Evolutionary conservation across 179 eudicot genomes (phyloP).

Genomic region (Beta corolliflora): DNA sequence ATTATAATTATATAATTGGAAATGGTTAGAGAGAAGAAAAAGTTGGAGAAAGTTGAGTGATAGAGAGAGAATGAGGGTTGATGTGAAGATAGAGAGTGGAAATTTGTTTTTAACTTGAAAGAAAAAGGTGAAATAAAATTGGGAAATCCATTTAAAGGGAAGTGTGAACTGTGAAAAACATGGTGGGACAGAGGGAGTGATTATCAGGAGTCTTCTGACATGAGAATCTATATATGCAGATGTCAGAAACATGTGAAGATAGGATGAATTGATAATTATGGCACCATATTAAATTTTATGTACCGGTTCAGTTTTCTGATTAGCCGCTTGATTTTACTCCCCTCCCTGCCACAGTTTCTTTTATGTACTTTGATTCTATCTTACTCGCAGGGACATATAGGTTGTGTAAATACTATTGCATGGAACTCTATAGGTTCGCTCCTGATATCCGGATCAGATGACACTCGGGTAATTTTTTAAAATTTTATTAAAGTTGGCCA

Average conservation of each 20-base stretch:
- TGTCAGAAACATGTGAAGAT: not conserved
- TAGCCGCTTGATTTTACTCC: not conserved
- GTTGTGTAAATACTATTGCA: conserved; percentile 89
- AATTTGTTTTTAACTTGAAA: too few relatives aligned
- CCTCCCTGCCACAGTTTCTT: not conserved
- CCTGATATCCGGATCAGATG: conserved; percentile 93
- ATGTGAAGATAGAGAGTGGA: too few relatives aligned
- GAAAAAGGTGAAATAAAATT: too few relatives aligned
- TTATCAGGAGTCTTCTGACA: not conserved
- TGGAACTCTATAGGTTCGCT: conserved; percentile 94
- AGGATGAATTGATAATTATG: not conserved
- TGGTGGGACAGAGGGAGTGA: too few relatives aligned
- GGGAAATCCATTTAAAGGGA: too few relatives aligned
- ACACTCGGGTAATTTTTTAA: conserved; percentile 59
- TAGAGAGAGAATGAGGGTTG: too few relatives aligned
- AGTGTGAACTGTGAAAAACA: too few relatives aligned
- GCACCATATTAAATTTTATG: not conserved
- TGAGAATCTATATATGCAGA: not conserved
- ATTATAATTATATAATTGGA: too few relatives aligned
- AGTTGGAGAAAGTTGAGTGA: too few relatives aligned
- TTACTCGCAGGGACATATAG: conserved; percentile 72
- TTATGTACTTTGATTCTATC: not conserved
- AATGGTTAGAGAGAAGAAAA: too few relatives aligned
- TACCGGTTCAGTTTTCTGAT: not conserved
- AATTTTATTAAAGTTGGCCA: not conserved